Evolutionary conservation across 129 eudicot genomes (phyloP), one percentile per base, ranked within the genome.

Genomic region (Lactuca sativa): DNA sequence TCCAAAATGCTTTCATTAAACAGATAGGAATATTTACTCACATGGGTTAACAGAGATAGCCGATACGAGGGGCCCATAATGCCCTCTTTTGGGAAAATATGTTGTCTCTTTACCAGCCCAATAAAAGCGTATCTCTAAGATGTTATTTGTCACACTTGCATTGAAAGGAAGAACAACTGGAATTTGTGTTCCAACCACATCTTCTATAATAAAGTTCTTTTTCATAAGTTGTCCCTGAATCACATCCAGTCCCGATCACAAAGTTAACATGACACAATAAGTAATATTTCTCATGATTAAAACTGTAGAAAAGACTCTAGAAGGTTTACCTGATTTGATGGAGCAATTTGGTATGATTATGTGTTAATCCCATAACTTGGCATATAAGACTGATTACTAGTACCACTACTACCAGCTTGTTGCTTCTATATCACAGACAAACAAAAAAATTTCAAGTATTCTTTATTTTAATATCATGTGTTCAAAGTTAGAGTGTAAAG

Each of bases 21-120:
- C n/a, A n/a, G n/a, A n/a, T n/a, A n/a, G n/a, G n/a, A n/a, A n/a
- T n/a, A n/a, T n/a, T n/a, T n/a, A n/a, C n/a, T n/a, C n/a, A n/a
- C n/a, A n/a, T n/a, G n/a, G n/a, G n/a, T n/a, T n/a, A n/a, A n/a
- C n/a, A n/a, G n/a, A n/a, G n/a, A n/a, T n/a, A n/a, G n/a, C n/a
- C n/a, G n/a, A n/a, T n/a, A n/a, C n/a, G n/a, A n/a, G n/a, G n/a
- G 98, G 88, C 54, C 98, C 98, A 78, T 92, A 92, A 67, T 72
- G 78, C 67, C 98, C 98, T 77, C 95, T 84, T 34, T 9, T 64
- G 7, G 96, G 98, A 59, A 89, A 72, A 17, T 90, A 82, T 17
- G 96, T 59, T 43, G 91, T 92, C 78, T 96, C 98, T 83, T 80
- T 92, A 54, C 95, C 85, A 73, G 87, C 91, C 90, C 90, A 92